Base-by-base conservation (phyloP, 129 eudicot genomes). In the Flaveria linearis region DNA sequence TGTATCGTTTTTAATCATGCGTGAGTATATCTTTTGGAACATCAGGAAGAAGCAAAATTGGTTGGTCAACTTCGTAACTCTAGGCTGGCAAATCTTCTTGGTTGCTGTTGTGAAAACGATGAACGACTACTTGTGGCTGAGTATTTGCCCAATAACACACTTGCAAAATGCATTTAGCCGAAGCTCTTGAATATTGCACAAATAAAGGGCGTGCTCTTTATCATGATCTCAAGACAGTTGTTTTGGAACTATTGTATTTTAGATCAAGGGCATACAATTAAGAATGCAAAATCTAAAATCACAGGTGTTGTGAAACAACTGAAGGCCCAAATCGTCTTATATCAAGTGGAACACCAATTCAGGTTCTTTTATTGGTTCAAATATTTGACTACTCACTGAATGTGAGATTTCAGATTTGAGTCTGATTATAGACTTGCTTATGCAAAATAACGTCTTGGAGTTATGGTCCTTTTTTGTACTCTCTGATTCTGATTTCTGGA, bases 311-410 rank as follows among this genome's bases (percentile, higher is more conserved):
- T n/a, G n/a, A n/a, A n/a, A n/a, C n/a, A n/a, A n/a, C n/a, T n/a
- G n/a, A n/a, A n/a, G n/a, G n/a, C n/a, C n/a, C n/a, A n/a, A n/a
- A n/a, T n/a, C n/a, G n/a, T n/a, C n/a, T n/a, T n/a, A n/a, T n/a
- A n/a, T n/a, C 91, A 52, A 95, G 97, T 86, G 99, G 99, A 74
- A 95, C 97, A 30, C 99, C 99, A 41, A 95, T 95, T 73, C 99
- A 95, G 97, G 97, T 92, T 57, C 64, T 13, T 69, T 62, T 62
- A 2, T 68, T 74, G n/a, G 14, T 74, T 56, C 22, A 50, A 75
- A 71, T 69, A 10, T 26, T 43, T 25, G 6, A 45, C 11, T 66
- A 20, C 15, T 63, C 47, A 6, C 4, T 67, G 25, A 39, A 41
- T 73, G n/a, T 23, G 53, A 26, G 42, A 20, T 23, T 80, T 61